Evolutionary conservation across 1,139 yeast species (phyloP).

Genomic region (Suhomyces wounanorum): DNA sequence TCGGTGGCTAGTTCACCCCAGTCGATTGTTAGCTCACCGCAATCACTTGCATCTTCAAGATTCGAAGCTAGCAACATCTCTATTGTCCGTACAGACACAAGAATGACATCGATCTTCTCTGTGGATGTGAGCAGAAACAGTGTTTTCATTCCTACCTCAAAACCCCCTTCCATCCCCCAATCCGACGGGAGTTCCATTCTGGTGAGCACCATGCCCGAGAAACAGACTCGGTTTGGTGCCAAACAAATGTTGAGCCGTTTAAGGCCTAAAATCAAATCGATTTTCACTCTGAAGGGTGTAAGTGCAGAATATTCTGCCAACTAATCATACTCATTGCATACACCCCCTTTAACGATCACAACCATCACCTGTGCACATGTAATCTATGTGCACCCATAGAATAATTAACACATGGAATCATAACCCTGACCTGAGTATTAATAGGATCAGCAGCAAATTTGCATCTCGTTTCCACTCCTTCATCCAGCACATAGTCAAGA

Average conservation of each 20-base stretch:
- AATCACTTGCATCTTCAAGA: neutral
- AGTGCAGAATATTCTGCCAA: neutral
- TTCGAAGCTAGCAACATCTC: neutral
- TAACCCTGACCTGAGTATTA: no score
- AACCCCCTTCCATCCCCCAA: constrained; percentile 4
- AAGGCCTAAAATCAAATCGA: neutral
- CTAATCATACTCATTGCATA: neutral
- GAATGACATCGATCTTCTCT: constrained; percentile 1
- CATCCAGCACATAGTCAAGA: no score
- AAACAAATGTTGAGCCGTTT: neutral
- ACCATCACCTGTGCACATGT: no score
- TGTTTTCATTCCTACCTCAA: constrained; percentile 6
- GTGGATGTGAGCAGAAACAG: constrained; percentile 4
- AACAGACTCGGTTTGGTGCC: neutral
- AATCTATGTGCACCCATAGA: no score
- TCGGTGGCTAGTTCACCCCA: neutral
- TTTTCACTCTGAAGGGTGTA: neutral
- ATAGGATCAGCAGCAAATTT: no score
- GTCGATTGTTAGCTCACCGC: neutral
- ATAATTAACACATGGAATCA: no score
- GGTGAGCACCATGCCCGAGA: no score
- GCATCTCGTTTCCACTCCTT: no score
- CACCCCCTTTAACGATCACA: neutral
- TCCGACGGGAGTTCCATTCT: neutral
- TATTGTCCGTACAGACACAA: neutral